Evolutionary conservation across 2,329 filamentous ascomycete genomes (phyloP).

Genomic region (Fusarium clavum): DNA sequence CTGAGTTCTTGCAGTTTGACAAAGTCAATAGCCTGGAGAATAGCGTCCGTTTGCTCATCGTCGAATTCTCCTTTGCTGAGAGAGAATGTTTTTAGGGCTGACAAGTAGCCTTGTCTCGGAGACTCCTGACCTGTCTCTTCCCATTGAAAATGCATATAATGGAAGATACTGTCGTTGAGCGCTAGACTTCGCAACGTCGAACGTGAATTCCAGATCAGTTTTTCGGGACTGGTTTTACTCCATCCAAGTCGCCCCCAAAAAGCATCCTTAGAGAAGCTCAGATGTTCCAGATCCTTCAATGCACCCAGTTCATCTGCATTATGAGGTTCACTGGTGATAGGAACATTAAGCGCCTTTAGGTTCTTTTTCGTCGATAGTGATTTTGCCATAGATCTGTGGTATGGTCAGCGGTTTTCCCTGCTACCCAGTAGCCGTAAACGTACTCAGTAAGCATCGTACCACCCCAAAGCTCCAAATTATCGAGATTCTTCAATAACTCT

Average conservation of each 20-base stretch:
- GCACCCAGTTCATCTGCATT: neutral
- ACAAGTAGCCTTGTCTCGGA: neutral
- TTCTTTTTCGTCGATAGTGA: neutral
- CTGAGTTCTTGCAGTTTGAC: conserved; percentile 17
- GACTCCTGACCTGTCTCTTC: neutral
- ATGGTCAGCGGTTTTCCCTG: neutral
- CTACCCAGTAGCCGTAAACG: conserved; percentile 1
- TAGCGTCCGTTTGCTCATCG: neutral
- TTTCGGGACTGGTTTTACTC: neutral
- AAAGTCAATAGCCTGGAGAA: conserved; percentile 27
- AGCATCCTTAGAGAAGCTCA: neutral
- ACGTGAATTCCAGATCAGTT: conserved; percentile 28
- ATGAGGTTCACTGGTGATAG: neutral
- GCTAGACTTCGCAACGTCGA: conserved; percentile 25
- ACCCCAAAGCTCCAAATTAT: conserved; percentile 33
- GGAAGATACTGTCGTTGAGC: neutral
- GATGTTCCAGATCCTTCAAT: conserved; percentile 10
- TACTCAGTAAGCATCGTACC: conserved; percentile 26
- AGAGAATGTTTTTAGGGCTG: conserved; percentile 16
- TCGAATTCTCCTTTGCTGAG: neutral
- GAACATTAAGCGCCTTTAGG: neutral
- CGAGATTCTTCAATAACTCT: conserved; percentile 26
- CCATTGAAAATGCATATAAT: neutral
- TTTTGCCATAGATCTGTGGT: conserved; percentile 22
- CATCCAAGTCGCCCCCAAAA: neutral